phyloP scores from a whole-genome alignment of 1,284 basidiomycete species.

The Cutaneotrichosporon sp. region DNA sequence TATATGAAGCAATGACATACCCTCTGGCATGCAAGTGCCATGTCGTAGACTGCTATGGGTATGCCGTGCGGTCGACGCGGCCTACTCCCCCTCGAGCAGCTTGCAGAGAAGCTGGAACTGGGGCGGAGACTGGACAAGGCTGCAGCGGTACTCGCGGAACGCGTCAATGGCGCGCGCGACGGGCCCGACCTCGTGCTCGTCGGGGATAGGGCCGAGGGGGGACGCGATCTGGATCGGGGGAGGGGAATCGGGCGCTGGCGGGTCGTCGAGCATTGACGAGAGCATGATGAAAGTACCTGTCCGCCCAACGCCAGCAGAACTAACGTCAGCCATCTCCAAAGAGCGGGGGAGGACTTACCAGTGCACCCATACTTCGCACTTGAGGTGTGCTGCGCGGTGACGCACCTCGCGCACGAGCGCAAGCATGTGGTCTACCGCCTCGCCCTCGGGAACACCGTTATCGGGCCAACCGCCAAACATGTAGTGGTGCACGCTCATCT shows the following conservation, averaged over 20 bases:
- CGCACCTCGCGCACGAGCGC: slow-evolving; percentile 25
- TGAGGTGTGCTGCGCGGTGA: slow-evolving; percentile 11
- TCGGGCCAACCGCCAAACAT: slow-evolving; percentile 44
- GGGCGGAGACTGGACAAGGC: slow-evolving; percentile 33
- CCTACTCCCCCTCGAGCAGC: neutral
- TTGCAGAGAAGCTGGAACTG: slow-evolving; percentile 32
- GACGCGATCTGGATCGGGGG: slow-evolving; percentile 6
- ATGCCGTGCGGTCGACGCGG: too few relatives aligned
- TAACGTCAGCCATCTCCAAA: slow-evolving; percentile 7
- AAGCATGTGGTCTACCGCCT: slow-evolving; percentile 24
- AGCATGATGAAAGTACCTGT: slow-evolving; percentile 44
- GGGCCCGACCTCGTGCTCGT: slow-evolving; percentile 14
- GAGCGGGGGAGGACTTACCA: slow-evolving; percentile 28
- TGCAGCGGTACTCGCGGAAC: slow-evolving; percentile 35
- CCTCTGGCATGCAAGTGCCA: too few relatives aligned
- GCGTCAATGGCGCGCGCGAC: slow-evolving; percentile 32
- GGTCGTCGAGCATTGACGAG: slow-evolving; percentile 24
- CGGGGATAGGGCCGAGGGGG: slow-evolving; percentile 24
- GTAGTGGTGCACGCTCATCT: slow-evolving; percentile 32
- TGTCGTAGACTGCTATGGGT: too few relatives aligned
- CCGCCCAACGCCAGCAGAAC: slow-evolving; percentile 44
- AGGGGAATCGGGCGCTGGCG: neutral
- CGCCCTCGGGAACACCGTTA: slow-evolving; percentile 38
- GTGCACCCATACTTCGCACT: slow-evolving; percentile 45
- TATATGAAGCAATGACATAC: too few relatives aligned